Percentiles rank a stretch among this genome's conserved stretches.
Conservation (phyloP, 441 rosid species). For the Dalechampia spathulata region DNA sequence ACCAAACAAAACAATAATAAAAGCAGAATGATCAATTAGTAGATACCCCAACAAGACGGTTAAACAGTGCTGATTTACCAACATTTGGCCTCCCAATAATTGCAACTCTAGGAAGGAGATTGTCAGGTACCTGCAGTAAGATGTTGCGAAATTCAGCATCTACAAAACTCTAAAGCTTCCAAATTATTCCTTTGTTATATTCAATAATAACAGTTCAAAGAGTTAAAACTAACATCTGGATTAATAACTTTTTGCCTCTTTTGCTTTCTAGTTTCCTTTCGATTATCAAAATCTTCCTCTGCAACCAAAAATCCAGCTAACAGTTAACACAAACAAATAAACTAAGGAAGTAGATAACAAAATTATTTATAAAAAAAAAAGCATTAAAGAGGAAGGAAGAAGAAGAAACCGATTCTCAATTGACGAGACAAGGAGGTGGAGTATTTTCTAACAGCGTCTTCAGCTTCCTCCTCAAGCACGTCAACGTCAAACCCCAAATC, state of each 20-base stretch:
- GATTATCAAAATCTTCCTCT: conserved; percentile 52
- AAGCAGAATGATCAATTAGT: conserved; percentile 12
- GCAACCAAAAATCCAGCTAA: no score
- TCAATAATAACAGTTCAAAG: no score
- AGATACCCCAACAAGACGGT: conserved; percentile 88
- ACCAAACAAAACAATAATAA: neutral
- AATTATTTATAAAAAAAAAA: neutral
- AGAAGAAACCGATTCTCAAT: conserved; percentile 47
- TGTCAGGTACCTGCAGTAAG: conserved; percentile 72
- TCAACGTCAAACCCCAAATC: conserved; percentile 40
- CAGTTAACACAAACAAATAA: no score
- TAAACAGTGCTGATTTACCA: conserved; percentile 91
- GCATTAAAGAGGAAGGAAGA: neutral
- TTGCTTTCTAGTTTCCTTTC: conserved; percentile 47
- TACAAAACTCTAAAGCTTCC: no score
- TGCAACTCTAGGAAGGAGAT: conserved; percentile 73
- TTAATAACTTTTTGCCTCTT: conserved; percentile 32
- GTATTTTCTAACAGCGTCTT: conserved; percentile 46
- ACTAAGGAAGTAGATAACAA: neutral
- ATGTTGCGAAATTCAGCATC: no score
- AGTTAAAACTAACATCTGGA: conserved; percentile 28
- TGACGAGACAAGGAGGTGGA: conserved; percentile 50
- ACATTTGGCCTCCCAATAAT: conserved; percentile 97
- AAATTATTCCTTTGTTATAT: no score
- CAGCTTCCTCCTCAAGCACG: conserved; percentile 65